Base-by-base conservation (phyloP, 2,329 filamentous ascomycete genomes). In the Trichoderma asperellum region DNA sequence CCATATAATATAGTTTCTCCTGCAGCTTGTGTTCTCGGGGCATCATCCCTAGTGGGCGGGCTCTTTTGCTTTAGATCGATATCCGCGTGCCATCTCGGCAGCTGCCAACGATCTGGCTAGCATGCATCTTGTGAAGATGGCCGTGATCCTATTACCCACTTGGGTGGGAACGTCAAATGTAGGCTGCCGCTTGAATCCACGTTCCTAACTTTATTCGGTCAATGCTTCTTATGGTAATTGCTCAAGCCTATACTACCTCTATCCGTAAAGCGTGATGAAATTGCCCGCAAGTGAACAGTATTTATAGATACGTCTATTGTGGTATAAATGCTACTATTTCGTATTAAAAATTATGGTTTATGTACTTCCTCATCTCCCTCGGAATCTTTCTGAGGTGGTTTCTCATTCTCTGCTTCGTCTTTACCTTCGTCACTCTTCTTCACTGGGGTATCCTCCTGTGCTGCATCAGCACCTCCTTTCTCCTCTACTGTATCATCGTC, bases 321-420 rank as follows among this genome's bases (percentile, higher is more conserved):
- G 62, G 53, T 66, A 57, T 66, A 66, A 47, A 24, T 37, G 32
- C 35, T 59, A 24, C 40, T 37, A 14, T 32, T 34, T 47, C 27
- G 8, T 34, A 52, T 67, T 67, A 67, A 37, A 49, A 27, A 67
- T 67, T 59, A 67, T 43, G 29, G 35, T 11, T 35, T 24, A 21
- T 47, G 64, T 8, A 43, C 35, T 3, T 29, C 21, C 6, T 29
- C 57, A 11, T 29, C 12, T 43, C 35, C 27, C 27, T 6, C 57
- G 21, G 21, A 18, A 12, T 29, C 34, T 16, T 59, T 12, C 5
- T 43, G 27, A 32, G 24, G 5, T 27, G 14, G 10, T 18, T 24
- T 32, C 29, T 56, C 7, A 24, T 32, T 32, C 2, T 27, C 52
- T 37, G 29, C 34, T 21, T 47, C 52, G 18, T 47, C 52, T 18